Evolutionary conservation across 768 basidiomycete species (phyloP).

Genomic region (Hirschioporus abietinus): DNA sequence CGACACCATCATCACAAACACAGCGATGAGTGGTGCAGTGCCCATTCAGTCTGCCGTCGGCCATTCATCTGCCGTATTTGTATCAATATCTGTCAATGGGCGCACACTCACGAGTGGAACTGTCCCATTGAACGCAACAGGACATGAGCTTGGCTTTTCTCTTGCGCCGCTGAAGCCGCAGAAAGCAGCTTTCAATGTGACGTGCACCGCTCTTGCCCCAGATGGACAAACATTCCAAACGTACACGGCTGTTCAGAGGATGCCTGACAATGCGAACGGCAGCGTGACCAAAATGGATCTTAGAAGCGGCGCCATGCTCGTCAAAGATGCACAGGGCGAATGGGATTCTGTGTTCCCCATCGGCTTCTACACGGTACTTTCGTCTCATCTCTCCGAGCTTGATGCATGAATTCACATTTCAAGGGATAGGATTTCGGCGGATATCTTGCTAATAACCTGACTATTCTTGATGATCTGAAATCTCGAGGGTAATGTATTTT

Average conservation of each 20-base stretch:
- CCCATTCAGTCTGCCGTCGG: constrained; percentile 30
- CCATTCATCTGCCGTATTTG: constrained; percentile 13
- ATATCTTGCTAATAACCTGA: constrained; percentile 47
- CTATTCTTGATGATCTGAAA: constrained; percentile 51
- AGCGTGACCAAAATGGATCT: constrained; percentile 62
- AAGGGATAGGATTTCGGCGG: constrained; percentile 33
- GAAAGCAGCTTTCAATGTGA: constrained; percentile 25
- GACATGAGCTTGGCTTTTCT: constrained; percentile 44
- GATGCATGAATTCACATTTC: neutral
- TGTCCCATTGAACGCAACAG: constrained; percentile 49
- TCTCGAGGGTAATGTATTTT: constrained; percentile 42
- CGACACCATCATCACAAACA: constrained; percentile 45
- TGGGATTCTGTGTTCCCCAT: constrained; percentile 56
- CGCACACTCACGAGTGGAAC: constrained; percentile 34
- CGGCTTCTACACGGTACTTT: constrained; percentile 57
- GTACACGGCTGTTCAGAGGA: constrained; percentile 39
- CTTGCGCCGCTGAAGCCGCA: constrained; percentile 41
- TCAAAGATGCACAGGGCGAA: constrained; percentile 44
- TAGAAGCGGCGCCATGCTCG: constrained; percentile 51
- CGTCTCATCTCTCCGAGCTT: neutral
- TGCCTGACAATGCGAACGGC: constrained; percentile 45
- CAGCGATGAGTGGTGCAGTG: constrained; percentile 40
- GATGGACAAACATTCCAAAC: constrained; percentile 38
- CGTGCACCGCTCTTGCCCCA: constrained; percentile 32
- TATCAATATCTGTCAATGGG: constrained; percentile 44